Evolutionary conservation across 257 asterid genomes (phyloP), one percentile per base, ranked within the genome.

Genomic region (Plantago ovata): DNA sequence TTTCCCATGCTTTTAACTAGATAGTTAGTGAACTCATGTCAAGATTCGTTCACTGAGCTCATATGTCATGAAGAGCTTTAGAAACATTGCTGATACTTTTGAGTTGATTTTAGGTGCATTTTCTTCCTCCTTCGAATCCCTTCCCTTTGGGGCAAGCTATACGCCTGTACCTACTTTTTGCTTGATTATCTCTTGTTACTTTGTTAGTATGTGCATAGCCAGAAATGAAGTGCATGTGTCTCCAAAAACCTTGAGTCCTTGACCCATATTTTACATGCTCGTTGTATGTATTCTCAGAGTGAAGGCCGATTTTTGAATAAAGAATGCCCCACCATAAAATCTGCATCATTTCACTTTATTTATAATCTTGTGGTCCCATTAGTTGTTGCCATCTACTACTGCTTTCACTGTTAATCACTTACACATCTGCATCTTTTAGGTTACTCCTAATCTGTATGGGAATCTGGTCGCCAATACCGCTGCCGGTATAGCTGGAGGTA

Each of bases 401-500:
- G 38, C 16, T 66, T 22, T 53, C 50, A 36, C 51, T 38, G 13
- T 19, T 48, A 33, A 22, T 65, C 61, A 58, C 16, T 46, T 50
- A 62, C 19, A 15, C 47, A 53, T 56, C 13, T 12, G 4, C 9
- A 50, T 65, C 42, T 72, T 75, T 67, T 74, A 93, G 99, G 95
- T 93, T 56, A 93, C 99, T 52, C 99, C 96, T 38, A 93, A 93
- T 81, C 96, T 93, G 28, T 93, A 93, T 36, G 97, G 99, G 45
- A 89, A 93, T 72, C 81, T 93, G 65, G 85, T 93, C 32, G 80
- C 96, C 63, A 89, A 93, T 75, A 85, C 83, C 51, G 97, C 97
- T 36, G 99, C 99, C 58, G 99, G 99, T 78, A 89, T 93, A 71
- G 97, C 97, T 45, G 99, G 99, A 60, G 99, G 99, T 52, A 86